Evolutionary conservation across 495 filamentous ascomycete genomes (phyloP).

Genomic region (Astrothelium subdiscretum): DNA sequence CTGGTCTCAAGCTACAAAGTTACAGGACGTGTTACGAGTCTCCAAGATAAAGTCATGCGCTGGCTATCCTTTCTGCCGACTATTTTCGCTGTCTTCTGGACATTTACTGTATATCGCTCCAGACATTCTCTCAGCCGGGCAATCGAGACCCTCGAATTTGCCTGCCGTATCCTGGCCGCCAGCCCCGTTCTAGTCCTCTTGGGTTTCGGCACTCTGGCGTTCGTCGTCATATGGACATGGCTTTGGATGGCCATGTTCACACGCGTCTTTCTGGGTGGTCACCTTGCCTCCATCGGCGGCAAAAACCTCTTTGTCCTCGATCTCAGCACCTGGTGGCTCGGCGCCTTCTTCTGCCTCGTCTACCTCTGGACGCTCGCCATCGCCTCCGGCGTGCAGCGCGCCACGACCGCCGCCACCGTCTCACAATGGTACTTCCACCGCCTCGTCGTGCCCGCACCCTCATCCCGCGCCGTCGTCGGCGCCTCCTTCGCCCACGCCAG

Average conservation of each 20-base stretch:
- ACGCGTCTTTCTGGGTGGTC: slow-evolving; percentile 79
- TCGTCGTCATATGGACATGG: slow-evolving; percentile 84
- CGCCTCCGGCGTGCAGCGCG: slow-evolving; percentile 72
- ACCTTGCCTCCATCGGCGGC: slow-evolving; percentile 42
- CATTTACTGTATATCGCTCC: slow-evolving; percentile 65
- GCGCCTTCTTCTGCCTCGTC: slow-evolving; percentile 76
- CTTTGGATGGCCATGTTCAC: slow-evolving; percentile 95
- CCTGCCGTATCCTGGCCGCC: slow-evolving; percentile 71
- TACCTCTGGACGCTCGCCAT: slow-evolving; percentile 91
- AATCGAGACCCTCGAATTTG: slow-evolving; percentile 80
- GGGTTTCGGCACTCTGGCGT: slow-evolving; percentile 63
- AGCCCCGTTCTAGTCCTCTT: slow-evolving; percentile 75
- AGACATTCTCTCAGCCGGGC: slow-evolving; percentile 70
- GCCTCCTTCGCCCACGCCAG: slow-evolving; percentile 70
- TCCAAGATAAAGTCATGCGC: slow-evolving; percentile 85
- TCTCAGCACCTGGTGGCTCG: slow-evolving; percentile 82
- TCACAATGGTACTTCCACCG: slow-evolving; percentile 99
- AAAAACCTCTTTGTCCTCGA: slow-evolving; percentile 57
- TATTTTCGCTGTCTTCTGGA: slow-evolving; percentile 63
- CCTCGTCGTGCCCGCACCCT: slow-evolving; percentile 61
- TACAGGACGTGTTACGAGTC: slow-evolving; percentile 49
- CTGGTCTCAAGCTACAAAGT: slow-evolving; percentile 83
- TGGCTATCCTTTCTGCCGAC: slow-evolving; percentile 72
- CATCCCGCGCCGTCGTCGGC: slow-evolving; percentile 64
- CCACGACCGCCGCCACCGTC: slow-evolving; percentile 87